Conservation (phyloP, 495 filamentous ascomycete species). For the Neurospora africana region DNA sequence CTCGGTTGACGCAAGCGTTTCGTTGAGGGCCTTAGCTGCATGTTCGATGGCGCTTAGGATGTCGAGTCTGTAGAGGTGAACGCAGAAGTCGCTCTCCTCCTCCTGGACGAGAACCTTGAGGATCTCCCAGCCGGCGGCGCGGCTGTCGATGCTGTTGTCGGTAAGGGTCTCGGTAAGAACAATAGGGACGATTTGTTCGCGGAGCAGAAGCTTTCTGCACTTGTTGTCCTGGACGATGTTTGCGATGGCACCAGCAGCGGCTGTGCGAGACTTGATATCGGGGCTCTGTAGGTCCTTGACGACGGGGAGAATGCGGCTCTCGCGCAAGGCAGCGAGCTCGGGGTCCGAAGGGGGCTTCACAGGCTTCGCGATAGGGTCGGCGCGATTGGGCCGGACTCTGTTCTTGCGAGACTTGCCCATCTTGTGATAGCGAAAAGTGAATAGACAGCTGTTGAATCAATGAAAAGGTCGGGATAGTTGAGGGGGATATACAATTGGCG, state of each 20-base stretch:
- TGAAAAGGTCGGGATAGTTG: background rate
- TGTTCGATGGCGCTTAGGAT: conserved; percentile 44
- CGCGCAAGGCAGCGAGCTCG: conserved; percentile 44
- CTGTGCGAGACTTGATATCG: conserved; percentile 41
- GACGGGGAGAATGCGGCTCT: conserved; percentile 46
- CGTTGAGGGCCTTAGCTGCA: conserved; percentile 37
- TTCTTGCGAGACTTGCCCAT: conserved; percentile 37
- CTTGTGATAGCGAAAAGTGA: background rate
- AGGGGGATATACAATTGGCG: background rate
- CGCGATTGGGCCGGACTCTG: conserved; percentile 25
- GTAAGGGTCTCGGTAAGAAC: conserved; percentile 50
- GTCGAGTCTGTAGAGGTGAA: conserved; percentile 50
- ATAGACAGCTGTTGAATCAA: background rate
- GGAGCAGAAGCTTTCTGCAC: conserved; percentile 47
- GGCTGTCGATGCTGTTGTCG: conserved; percentile 45
- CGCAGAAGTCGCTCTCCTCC: conserved; percentile 50
- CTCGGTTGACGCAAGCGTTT: conserved; percentile 28
- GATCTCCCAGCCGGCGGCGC: conserved; percentile 50
- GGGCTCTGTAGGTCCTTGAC: conserved; percentile 44
- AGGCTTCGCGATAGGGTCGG: conserved; percentile 38
- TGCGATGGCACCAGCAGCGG: conserved; percentile 43
- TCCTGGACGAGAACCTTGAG: conserved; percentile 46
- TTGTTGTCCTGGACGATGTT: conserved; percentile 49
- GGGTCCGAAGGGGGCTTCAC: conserved; percentile 45
- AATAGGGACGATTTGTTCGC: conserved; percentile 49